Percentiles rank a stretch among this genome's conserved stretches.
Conservation (phyloP, 345 rosid species). For the Arabidopsis thaliana region DNA sequence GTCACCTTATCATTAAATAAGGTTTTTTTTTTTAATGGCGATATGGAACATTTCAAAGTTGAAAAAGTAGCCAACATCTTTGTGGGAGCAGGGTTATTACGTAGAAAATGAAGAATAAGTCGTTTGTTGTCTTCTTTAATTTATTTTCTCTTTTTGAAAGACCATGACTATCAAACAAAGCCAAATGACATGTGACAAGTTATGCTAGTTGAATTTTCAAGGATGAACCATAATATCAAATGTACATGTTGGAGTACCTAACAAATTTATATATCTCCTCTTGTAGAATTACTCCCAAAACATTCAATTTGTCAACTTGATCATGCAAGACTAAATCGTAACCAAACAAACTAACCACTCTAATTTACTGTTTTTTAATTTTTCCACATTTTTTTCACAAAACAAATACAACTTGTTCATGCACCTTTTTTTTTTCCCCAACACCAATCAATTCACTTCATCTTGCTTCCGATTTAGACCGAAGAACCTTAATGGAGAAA, state of each 20-base stretch:
- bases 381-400: not conserved
- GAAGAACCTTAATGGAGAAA: slow-evolving; percentile 66
- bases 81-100: too few species aligned
- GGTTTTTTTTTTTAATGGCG: too few species aligned
- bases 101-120: not conserved
- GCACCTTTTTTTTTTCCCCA: slow-evolving; percentile 6
- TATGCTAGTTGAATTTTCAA: slow-evolving; percentile 35
- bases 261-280: slow-evolving; percentile 8
- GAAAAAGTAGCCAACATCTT: too few species aligned
- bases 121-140: slow-evolving; percentile 4
- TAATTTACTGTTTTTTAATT: not conserved
- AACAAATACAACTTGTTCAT: not conserved
- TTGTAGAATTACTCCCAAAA: not conserved
- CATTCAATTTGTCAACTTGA: slow-evolving; percentile 35
- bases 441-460: slow-evolving; percentile 29
- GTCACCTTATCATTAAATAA: too few species aligned
- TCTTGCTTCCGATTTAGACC: slow-evolving; percentile 62
- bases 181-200: slow-evolving; percentile 20
- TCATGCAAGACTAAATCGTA: slow-evolving; percentile 23
- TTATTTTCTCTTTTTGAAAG: not conserved
- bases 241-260: slow-evolving; percentile 1
- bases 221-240: slow-evolving; percentile 12
- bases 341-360: slow-evolving; percentile 27
- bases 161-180: slow-evolving; percentile 13
- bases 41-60: too few species aligned